These are phyloP conservation scores for Teratosphaeria viscida DNA, from an alignment of 2,329 filamentous ascomycete species.

Conservation along the genomic window DNA sequence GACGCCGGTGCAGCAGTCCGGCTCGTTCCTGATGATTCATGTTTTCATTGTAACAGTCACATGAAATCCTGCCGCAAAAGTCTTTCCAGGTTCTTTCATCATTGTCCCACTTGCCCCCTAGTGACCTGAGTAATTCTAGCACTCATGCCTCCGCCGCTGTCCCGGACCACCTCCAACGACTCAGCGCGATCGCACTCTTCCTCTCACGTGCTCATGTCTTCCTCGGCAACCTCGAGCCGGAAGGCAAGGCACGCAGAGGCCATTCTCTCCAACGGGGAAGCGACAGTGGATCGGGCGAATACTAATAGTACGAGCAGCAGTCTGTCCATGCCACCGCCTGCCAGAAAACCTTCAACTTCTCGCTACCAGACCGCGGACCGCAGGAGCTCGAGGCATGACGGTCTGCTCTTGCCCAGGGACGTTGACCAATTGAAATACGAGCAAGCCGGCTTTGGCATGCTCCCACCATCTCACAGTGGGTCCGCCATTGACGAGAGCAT, in stretches of 20 bases:
- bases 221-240: constrained; percentile 22
- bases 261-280: constrained; percentile 45
- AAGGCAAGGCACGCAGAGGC: constrained; percentile 52
- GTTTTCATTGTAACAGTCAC: background rate
- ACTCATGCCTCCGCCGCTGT: constrained; percentile 5
- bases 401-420: background rate
- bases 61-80: background rate
- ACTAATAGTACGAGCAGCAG: constrained; percentile 23
- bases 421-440: background rate
- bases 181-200: constrained; percentile 27
- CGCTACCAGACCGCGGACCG: constrained; percentile 2
- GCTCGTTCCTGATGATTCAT: background rate
- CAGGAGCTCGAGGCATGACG: constrained; percentile 2
- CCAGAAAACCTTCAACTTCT: background rate
- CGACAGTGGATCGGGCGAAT: constrained; percentile 40
- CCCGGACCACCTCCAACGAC: constrained; percentile 21
- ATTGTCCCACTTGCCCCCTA: background rate
- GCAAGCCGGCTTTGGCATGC: background rate
- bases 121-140: background rate
- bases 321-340: constrained; percentile 53
- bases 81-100: background rate
- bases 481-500: background rate
- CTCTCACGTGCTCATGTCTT: constrained; percentile 37
- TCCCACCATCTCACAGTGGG: background rate
- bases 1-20: background rate